Evolutionary conservation across 192 early-diverging fungal genomes (phyloP).

Genomic region (Coemansia aciculifera): DNA sequence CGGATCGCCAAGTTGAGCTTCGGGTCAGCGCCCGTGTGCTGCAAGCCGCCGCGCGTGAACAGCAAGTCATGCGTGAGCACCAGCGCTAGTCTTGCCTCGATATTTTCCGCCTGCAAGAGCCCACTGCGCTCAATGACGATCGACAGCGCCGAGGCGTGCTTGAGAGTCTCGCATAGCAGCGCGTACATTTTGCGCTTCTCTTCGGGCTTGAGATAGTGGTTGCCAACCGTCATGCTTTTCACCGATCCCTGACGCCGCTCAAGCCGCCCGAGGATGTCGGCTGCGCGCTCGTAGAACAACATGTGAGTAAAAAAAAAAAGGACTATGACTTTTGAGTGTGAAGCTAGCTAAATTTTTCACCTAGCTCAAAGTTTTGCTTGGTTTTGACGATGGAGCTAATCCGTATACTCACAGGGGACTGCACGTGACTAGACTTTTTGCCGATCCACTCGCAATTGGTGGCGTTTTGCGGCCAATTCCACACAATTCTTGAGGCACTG

Average conservation of each 20-base stretch:
- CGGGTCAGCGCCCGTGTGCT: slow-evolving; percentile 56
- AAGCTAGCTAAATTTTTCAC: neutral
- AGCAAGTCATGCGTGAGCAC: slow-evolving; percentile 87
- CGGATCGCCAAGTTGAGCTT: slow-evolving; percentile 67
- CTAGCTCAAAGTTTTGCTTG: neutral
- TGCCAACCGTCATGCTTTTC: slow-evolving; percentile 71
- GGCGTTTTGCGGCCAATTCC: neutral
- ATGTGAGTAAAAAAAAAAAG: neutral
- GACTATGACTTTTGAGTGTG: neutral
- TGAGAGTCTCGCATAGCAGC: slow-evolving; percentile 89
- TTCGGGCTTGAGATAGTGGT: slow-evolving; percentile 56
- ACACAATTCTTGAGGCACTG: neutral
- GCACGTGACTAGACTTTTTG: neutral
- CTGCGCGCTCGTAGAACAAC: slow-evolving; percentile 70
- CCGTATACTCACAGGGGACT: neutral
- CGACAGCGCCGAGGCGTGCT: slow-evolving; percentile 54
- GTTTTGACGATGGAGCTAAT: neutral
- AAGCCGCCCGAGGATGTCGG: slow-evolving; percentile 73
- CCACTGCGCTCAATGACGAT: slow-evolving; percentile 25
- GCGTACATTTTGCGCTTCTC: slow-evolving; percentile 88
- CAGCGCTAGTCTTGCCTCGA: slow-evolving; percentile 55
- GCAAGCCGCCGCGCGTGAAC: slow-evolving; percentile 73
- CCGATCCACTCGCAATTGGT: neutral
- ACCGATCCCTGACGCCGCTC: slow-evolving; percentile 73
- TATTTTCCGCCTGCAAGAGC: slow-evolving; percentile 34